Evolutionary conservation across 1,284 basidiomycete genomes (phyloP), one percentile per base, ranked within the genome.

Genomic region (Ustilago xerochloae): DNA sequence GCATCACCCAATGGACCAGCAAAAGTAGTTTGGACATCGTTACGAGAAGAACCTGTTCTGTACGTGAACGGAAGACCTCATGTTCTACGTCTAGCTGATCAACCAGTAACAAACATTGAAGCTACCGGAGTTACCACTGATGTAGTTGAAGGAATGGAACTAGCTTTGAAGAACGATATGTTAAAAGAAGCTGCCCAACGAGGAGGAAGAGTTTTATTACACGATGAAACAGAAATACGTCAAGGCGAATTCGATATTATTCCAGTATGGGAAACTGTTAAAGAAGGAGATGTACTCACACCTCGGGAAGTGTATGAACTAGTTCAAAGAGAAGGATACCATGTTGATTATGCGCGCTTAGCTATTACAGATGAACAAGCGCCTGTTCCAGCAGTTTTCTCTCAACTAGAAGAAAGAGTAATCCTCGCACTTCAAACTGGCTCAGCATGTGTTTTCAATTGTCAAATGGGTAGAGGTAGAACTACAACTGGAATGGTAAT

Each of bases 221-320:
- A 99, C 76, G 97, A 99, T 81, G 97, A 99, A 86, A 89, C 96
- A 18, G 94, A 97, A 85, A 94, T 94, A 65, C 89, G 92, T 29
- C 92, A 94, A 0, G 96, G 96, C 1, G 88, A 90, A 2, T 99
- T 95, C 85, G 89, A 82, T 18, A 83, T 86, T 16, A 75, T 84
- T n/a, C 83, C 83, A 6, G 85, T 87, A 30, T 97, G 94, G 95
- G 93, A 96, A 85, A 90, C 89, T 6, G 90, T 95, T 26, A 87
- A 88, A 2, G 91, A 93, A 63, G 87, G 89, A 24, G 94, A 99
- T 65, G 93, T 99, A 69, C 90, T 97, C 88, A 99, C 97, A 0
- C 96, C 97, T 1, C 87, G 91, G 64, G 94, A 96, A 70, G 81
- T 82, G 35, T 84, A 84, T 65, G 80, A 82, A 56, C 67, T 77